These are phyloP conservation scores for Rosa hybrid DNA, from an alignment of 331 rosid genomes.

Conservation along the genomic window DNA sequence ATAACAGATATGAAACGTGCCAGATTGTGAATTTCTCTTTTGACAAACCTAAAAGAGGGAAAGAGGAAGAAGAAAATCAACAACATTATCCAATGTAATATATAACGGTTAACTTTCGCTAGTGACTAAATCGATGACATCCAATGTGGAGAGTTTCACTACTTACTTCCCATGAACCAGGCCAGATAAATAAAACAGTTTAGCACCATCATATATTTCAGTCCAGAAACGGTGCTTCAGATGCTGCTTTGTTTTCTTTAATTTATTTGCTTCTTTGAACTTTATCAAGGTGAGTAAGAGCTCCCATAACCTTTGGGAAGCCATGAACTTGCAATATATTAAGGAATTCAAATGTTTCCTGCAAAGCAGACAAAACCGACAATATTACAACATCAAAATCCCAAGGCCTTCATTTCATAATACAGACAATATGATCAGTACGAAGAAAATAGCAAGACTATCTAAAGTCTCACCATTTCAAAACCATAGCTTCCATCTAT, in stretches of 20 bases:
- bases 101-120: too few relatives aligned
- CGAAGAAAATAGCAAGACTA: too few relatives aligned
- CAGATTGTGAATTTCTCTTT: constrained; percentile 91
- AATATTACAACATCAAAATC: too few relatives aligned
- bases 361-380: too few relatives aligned
- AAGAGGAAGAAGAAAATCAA: not conserved
- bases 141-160: constrained; percentile 11
- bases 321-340: constrained; percentile 82
- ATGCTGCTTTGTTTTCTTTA: constrained; percentile 81
- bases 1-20: constrained; percentile 88
- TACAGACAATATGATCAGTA: too few relatives aligned
- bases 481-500: constrained; percentile 92
- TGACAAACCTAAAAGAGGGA: constrained; percentile 56
- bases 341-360: constrained; percentile 90
- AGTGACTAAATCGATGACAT: too few relatives aligned
- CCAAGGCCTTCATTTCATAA: too few relatives aligned
- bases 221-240: constrained; percentile 95
- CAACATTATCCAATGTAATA: not conserved
- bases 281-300: constrained; percentile 88
- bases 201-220: constrained; percentile 89
- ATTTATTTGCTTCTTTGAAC: constrained; percentile 79
- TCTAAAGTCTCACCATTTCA: constrained; percentile 54
- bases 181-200: constrained; percentile 88
- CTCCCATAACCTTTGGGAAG: constrained; percentile 93
- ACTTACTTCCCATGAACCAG: constrained; percentile 87